phyloP scores from a whole-genome alignment of 2,329 filamentous ascomycete genomes.

The Arthroderma uncinatum region DNA sequence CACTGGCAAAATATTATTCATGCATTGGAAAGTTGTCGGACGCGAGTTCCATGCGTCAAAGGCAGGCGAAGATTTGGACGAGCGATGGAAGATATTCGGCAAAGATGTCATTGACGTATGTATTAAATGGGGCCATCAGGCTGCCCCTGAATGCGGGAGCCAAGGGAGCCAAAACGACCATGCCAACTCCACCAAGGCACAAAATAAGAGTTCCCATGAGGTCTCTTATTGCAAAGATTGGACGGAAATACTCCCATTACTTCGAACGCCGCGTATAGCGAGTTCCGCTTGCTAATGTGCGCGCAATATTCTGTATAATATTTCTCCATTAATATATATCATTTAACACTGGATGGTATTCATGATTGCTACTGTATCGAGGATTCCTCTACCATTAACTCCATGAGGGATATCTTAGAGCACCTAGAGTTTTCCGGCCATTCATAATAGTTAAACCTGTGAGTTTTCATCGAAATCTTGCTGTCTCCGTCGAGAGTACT shows the following conservation, averaged over 20 bases:
- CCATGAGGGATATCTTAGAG: too few relatives aligned
- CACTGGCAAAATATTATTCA: constrained; percentile 26
- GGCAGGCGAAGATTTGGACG: background rate
- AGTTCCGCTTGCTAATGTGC: too few relatives aligned
- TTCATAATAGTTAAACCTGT: too few relatives aligned
- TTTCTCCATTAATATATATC: too few relatives aligned
- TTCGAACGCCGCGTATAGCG: background rate
- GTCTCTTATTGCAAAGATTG: constrained; percentile 23
- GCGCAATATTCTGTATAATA: too few relatives aligned
- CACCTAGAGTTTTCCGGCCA: too few relatives aligned
- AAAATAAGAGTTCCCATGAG: constrained; percentile 1
- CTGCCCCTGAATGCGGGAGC: background rate
- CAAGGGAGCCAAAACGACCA: background rate
- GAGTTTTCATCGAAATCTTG: too few relatives aligned
- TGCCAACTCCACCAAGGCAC: background rate
- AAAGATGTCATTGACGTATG: constrained; percentile 26
- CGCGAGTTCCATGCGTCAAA: background rate
- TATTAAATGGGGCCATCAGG: constrained; percentile 21
- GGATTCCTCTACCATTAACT: too few relatives aligned
- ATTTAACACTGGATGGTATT: too few relatives aligned
- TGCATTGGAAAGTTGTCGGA: constrained; percentile 18
- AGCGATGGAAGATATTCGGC: constrained; percentile 23
- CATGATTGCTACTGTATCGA: too few relatives aligned
- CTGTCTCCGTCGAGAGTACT: background rate
- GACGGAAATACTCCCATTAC: constrained; percentile 16